phyloP scores from a whole-genome alignment of 305 asterid species.

The Fraxinus baroniana region DNA sequence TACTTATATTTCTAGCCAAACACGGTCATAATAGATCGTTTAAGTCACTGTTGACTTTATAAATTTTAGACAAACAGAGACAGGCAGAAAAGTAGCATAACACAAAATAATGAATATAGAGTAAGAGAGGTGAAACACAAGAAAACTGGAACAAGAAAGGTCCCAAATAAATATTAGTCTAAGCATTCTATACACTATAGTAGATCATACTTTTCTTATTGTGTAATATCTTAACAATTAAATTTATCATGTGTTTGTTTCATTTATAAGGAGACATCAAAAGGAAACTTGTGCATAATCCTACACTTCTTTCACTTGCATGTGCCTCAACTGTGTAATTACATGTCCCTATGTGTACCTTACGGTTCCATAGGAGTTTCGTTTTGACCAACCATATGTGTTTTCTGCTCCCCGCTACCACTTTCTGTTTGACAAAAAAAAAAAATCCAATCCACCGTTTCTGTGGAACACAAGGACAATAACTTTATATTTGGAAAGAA shows the following conservation, averaged over 20 bases:
- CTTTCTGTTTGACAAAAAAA: slow-evolving; percentile 23
- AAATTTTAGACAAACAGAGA: not conserved
- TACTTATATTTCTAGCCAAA: not conserved
- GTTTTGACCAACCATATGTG: slow-evolving; percentile 23
- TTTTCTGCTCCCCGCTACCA: slow-evolving; percentile 30
- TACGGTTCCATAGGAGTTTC: slow-evolving; percentile 73
- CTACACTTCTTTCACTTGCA: slow-evolving; percentile 40
- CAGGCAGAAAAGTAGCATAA: not conserved
- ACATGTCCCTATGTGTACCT: slow-evolving; percentile 71
- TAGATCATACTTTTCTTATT: slow-evolving; percentile 33
- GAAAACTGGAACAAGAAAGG: not conserved
- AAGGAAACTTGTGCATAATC: slow-evolving; percentile 32
- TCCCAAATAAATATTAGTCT: not conserved
- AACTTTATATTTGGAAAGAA: slow-evolving; percentile 41
- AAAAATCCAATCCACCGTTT: slow-evolving; percentile 39
- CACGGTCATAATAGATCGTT: not conserved
- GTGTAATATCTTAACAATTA: slow-evolving; percentile 39
- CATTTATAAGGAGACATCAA: slow-evolving; percentile 41
- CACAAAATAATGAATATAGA: not conserved
- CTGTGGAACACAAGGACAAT: slow-evolving; percentile 31
- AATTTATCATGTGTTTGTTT: slow-evolving; percentile 44
- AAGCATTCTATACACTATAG: slow-evolving; percentile 32
- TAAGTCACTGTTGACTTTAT: not conserved
- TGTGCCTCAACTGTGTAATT: slow-evolving; percentile 43
- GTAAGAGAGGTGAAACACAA: not conserved